Evolutionary conservation across 2,329 filamentous ascomycete species (phyloP), one percentile per base, ranked within the genome.

Genomic region (Colletotrichum tofieldiae): DNA sequence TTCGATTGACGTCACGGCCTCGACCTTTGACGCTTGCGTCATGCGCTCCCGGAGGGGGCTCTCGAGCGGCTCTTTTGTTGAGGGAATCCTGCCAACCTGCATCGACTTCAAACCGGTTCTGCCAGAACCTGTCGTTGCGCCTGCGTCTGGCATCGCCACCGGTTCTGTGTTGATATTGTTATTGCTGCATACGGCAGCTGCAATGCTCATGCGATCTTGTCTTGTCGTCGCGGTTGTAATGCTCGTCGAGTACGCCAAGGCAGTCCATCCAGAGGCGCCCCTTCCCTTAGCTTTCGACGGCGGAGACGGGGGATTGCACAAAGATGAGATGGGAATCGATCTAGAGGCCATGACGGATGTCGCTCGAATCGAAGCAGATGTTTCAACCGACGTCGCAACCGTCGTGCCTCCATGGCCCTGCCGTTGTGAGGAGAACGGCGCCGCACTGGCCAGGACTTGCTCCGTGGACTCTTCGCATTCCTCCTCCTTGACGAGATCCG

Each of bases 401-500:
- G 45, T 37, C 26, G 39, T 49, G 35, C 23, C 45, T 35, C 20
- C 47, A 20, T 43, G 47, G 51, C 3, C 35, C 35, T 56, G 23
- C 45, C 52, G 29, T 39, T 56, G 60, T 6, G 41, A 23, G 26
- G 72, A 63, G 26, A 67, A 74, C 1, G 65, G 72, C 2, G 72
- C 61, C 14, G 73, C 73, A 20, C 75, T 67, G 3, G 74, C 67
- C 39, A 78, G 56, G 7, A 70, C 72, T 11, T 68, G 67, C 8
- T 70, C 71, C 14, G 67, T 56, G 1, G 71, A 26, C 1, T 75
- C 75, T 14, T 79, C 79, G 6, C 75, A 74, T 5, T 82, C 80
- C 70, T 83, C 82, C 29, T 78, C 77, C 67, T 82, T 83, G 18
- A 82, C 63, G 14, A 76, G 58, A 12, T 77, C 73, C 41, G 77